Percentiles rank a stretch among this genome's conserved stretches.
Conservation (phyloP, 495 filamentous ascomycete genomes). For the Penicillium silybi region DNA sequence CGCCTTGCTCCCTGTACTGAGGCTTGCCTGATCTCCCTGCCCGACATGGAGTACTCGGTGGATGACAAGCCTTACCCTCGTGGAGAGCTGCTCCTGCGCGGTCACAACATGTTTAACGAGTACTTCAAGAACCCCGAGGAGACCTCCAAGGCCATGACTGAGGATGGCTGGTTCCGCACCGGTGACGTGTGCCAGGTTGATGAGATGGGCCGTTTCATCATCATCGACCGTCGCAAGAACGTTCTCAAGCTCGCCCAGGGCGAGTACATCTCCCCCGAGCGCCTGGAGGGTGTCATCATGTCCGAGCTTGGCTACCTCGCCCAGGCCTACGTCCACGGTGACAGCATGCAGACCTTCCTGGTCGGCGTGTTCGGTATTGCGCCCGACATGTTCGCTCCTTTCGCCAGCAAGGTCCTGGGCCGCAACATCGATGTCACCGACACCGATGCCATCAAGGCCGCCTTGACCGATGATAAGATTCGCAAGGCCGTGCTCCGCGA, state of each 20-base stretch:
- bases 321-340: constrained; percentile 87
- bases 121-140: constrained; percentile 89
- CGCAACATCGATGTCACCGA: constrained; percentile 60
- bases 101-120: constrained; percentile 70
- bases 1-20: constrained; percentile 63
- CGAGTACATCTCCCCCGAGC: constrained; percentile 96
- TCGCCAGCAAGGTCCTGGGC: constrained; percentile 70
- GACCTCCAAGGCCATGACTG: constrained; percentile 74
- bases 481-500: constrained; percentile 71
- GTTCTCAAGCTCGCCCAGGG: constrained; percentile 96
- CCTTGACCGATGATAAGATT: constrained; percentile 63
- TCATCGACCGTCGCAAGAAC: constrained; percentile 97
- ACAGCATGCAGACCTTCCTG: constrained; percentile 75
- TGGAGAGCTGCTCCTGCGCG: constrained; percentile 83
- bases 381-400: constrained; percentile 74
- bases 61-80: constrained; percentile 91
- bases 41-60: constrained; percentile 90
- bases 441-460: constrained; percentile 59
- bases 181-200: constrained; percentile 88
- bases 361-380: constrained; percentile 86
- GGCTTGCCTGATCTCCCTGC: constrained; percentile 77
- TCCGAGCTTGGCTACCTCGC: constrained; percentile 71
- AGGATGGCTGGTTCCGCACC: constrained; percentile 96
- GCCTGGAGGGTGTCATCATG: constrained; percentile 90
- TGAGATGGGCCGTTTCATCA: constrained; percentile 77